Evolutionary conservation across 2,329 filamentous ascomycete species (phyloP).

Genomic region (Seiridium cupressi): DNA sequence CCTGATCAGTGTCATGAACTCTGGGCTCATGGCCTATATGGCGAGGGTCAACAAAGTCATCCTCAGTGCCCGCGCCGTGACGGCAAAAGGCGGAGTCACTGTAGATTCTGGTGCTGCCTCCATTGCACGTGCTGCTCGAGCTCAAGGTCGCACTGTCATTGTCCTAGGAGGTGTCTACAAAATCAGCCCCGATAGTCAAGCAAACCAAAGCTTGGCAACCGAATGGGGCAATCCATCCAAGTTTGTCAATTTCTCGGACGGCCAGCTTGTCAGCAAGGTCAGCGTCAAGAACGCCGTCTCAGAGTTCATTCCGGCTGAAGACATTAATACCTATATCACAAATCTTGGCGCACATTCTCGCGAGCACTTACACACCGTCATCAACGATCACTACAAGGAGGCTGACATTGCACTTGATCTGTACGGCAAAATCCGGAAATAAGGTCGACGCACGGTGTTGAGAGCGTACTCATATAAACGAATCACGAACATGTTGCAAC

Average conservation of each 20-base stretch:
- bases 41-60: constrained; percentile 94
- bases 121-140: constrained; percentile 81
- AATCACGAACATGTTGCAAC: too few species aligned
- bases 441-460: constrained; percentile 6
- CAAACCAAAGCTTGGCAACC: constrained; percentile 76
- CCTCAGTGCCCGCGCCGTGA: constrained; percentile 80
- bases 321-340: constrained; percentile 80
- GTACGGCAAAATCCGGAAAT: constrained; percentile 33
- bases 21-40: constrained; percentile 90
- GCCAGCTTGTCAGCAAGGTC: constrained; percentile 72
- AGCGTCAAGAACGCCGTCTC: constrained; percentile 77
- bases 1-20: constrained; percentile 81
- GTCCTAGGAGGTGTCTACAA: constrained; percentile 92
- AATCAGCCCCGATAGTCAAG: constrained; percentile 85
- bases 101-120: constrained; percentile 80
- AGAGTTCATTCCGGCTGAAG: constrained; percentile 76
- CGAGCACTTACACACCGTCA: constrained; percentile 70
- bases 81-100: constrained; percentile 84
- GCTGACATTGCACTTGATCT: constrained; percentile 67
- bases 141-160: constrained; percentile 80
- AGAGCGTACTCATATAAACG: too few species aligned
- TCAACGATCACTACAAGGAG: constrained; percentile 72
- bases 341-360: constrained; percentile 60
- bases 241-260: constrained; percentile 76
- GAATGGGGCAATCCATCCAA: constrained; percentile 82